Evolutionary conservation across 768 basidiomycete species (phyloP).

Genomic region (Butyriboletus loyo): DNA sequence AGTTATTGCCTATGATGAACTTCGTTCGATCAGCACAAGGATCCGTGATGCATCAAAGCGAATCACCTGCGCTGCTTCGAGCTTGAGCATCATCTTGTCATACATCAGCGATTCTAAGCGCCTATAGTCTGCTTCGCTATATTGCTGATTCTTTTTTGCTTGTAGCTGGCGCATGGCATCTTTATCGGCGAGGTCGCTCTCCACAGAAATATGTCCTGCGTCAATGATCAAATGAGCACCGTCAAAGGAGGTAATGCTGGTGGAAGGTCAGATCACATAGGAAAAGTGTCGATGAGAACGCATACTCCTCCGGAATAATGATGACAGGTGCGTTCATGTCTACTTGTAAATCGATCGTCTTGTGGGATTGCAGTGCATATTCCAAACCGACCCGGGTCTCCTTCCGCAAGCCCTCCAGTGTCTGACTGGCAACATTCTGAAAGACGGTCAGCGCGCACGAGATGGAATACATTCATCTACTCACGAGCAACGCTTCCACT

Average conservation of each 20-base stretch:
- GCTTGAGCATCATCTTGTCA: constrained; percentile 78
- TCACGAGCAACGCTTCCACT: constrained; percentile 84
- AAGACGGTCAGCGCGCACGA: not conserved
- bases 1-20: constrained; percentile 86
- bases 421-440: constrained; percentile 88
- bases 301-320: constrained; percentile 90
- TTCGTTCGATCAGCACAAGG: constrained; percentile 32
- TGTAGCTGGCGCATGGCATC: constrained; percentile 72
- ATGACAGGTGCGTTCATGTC: constrained; percentile 97
- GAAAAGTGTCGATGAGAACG: constrained; percentile 14
- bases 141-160: constrained; percentile 78
- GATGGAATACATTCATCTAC: constrained; percentile 21
- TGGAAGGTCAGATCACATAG: constrained; percentile 5
- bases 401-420: constrained; percentile 87
- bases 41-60: not conserved
- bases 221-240: constrained; percentile 91
- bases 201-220: constrained; percentile 93
- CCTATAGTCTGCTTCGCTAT: constrained; percentile 82
- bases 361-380: constrained; percentile 88
- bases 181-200: constrained; percentile 87
- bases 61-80: constrained; percentile 85
- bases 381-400: constrained; percentile 94
- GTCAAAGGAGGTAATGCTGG: constrained; percentile 68
- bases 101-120: constrained; percentile 93
- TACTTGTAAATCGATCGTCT: constrained; percentile 94